phyloP scores from a whole-genome alignment of 768 basidiomycete species.

The Leucosporidium creatinivorum region DNA sequence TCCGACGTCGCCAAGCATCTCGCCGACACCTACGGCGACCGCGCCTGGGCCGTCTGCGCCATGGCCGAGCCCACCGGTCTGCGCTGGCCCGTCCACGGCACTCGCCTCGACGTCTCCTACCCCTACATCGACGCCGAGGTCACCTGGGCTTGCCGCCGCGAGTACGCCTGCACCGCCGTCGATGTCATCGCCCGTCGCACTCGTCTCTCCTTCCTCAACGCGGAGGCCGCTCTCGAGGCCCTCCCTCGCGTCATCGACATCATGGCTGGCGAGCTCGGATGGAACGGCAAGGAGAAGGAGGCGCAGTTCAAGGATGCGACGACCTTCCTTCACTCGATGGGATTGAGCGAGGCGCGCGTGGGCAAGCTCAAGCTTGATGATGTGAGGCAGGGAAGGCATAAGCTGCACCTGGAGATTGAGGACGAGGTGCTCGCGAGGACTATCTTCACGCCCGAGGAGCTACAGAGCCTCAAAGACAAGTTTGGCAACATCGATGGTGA shows the following conservation, averaged over 20 bases:
- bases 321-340: slow-evolving; percentile 75
- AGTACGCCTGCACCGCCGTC: slow-evolving; percentile 85
- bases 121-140: slow-evolving; percentile 93
- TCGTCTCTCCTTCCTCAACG: slow-evolving; percentile 90
- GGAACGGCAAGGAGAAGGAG: slow-evolving; percentile 57
- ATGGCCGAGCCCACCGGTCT: slow-evolving; percentile 69
- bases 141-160: slow-evolving; percentile 74
- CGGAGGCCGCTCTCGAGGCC: slow-evolving; percentile 69
- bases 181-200: slow-evolving; percentile 82
- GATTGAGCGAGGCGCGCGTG: slow-evolving; percentile 48
- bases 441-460: slow-evolving; percentile 33
- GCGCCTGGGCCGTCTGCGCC: slow-evolving; percentile 87
- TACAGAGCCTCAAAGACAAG: slow-evolving; percentile 43
- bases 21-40: slow-evolving; percentile 88
- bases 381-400: slow-evolving; percentile 35
- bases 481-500: slow-evolving; percentile 41
- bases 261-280: slow-evolving; percentile 77
- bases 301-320: slow-evolving; percentile 58
- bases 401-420: slow-evolving; percentile 30
- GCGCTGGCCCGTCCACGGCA: slow-evolving; percentile 80
- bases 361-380: slow-evolving; percentile 35
- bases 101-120: slow-evolving; percentile 61
- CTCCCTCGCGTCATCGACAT: slow-evolving; percentile 84
- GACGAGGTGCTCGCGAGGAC: slow-evolving; percentile 39
- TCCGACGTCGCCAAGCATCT: slow-evolving; percentile 91